A percentile compares a stretch with the other conserved stretches of the same genome.
These are phyloP conservation scores for Ascochyta pisi DNA, from an alignment of 2,329 filamentous ascomycete species.

Conservation along the genomic window DNA sequence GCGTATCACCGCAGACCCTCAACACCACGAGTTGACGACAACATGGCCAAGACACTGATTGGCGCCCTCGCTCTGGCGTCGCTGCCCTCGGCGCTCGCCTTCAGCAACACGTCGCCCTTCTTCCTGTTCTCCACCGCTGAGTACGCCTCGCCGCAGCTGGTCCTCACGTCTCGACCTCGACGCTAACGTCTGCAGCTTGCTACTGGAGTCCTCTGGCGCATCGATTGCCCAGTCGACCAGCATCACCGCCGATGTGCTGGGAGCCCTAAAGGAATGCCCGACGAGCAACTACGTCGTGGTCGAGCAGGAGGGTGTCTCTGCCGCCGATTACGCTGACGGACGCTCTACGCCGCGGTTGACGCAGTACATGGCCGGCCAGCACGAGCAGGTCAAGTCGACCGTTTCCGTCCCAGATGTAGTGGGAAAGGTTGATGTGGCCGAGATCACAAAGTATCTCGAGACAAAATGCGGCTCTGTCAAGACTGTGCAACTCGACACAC, in stretches of 20 bases:
- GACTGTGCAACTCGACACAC: conserved; percentile 22
- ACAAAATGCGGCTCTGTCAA: conserved; percentile 55
- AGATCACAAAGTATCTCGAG: conserved; percentile 53
- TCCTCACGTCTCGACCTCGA: conserved; percentile 18
- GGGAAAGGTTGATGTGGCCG: conserved; percentile 55
- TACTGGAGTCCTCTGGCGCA: conserved; percentile 32
- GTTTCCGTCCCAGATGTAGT: conserved; percentile 62
- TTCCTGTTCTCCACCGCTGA: conserved; percentile 83
- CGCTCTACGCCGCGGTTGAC: conserved; percentile 62
- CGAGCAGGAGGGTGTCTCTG: conserved; percentile 75
- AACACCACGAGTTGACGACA: conserved; percentile 25
- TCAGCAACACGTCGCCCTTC: conserved; percentile 88
- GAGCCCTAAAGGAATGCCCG: conserved; percentile 68
- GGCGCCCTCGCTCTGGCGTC: conserved; percentile 58
- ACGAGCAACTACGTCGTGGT: conserved; percentile 80
- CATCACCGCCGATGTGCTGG: conserved; percentile 52
- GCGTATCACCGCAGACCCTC: conserved; percentile 18
- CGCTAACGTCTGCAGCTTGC: conserved; percentile 41
- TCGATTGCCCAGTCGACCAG: conserved; percentile 53
- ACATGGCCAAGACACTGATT: conserved; percentile 55
- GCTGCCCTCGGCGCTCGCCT: conserved; percentile 70
- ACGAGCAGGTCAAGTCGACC: conserved; percentile 61
- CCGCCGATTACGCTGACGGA: conserved; percentile 68
- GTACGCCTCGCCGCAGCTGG: conserved; percentile 60
- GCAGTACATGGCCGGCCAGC: conserved; percentile 57